phyloP scores from a whole-genome alignment of 306 rosid species.

The Dryas alaskensis region DNA sequence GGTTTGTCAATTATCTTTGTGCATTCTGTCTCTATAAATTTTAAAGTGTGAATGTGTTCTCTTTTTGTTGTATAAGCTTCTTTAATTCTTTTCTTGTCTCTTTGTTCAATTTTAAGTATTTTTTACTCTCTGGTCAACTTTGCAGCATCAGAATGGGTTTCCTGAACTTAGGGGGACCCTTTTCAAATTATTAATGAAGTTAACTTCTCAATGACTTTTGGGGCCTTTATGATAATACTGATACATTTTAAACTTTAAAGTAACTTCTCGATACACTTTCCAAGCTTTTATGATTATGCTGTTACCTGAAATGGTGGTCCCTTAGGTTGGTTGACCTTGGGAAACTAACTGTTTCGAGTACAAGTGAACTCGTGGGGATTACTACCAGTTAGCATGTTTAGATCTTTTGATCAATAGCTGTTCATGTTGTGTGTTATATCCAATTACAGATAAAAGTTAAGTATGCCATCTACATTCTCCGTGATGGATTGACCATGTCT shows the following conservation, averaged over 20 bases:
- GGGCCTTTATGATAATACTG: not conserved
- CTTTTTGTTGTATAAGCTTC: not conserved
- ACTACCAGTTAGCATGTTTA: not conserved
- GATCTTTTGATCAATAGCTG: slow-evolving; percentile 4
- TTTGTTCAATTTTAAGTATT: not conserved
- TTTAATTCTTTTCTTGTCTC: not conserved
- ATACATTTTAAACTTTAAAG: not conserved
- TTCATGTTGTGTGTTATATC: not conserved
- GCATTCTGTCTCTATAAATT: slow-evolving; percentile 6
- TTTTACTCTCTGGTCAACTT: not conserved
- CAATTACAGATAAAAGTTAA: not conserved
- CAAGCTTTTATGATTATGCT: not conserved
- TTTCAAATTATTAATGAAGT: not conserved
- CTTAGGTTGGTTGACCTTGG: not conserved
- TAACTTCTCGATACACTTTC: not conserved
- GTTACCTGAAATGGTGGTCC: not conserved
- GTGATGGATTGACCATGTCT: not conserved
- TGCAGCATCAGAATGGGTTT: not conserved
- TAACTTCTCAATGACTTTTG: not conserved
- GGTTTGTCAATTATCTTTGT: slow-evolving; percentile 42
- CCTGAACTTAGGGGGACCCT: not conserved
- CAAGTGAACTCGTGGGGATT: not conserved
- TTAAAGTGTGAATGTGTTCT: not conserved
- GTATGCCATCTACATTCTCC: not conserved
- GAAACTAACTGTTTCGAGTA: not conserved